Evolutionary conservation across 2,329 filamentous ascomycete genomes (phyloP).

Genomic region (Didymella arachidicola): DNA sequence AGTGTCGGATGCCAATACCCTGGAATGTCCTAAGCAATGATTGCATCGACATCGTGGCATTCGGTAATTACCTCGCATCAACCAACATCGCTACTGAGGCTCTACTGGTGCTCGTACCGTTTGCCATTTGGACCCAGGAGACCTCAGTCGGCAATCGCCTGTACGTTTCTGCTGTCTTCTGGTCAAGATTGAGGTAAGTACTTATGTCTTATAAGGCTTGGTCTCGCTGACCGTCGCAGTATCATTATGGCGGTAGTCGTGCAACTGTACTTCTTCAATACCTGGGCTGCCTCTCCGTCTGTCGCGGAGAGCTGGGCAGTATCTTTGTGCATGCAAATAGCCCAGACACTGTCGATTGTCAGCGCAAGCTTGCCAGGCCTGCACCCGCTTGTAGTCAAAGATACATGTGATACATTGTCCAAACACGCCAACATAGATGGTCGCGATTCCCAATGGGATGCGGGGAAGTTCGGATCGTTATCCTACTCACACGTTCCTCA

Average conservation of each 20-base stretch:
- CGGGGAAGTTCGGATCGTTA: conserved; percentile 1
- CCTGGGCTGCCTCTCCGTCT: conserved; percentile 15
- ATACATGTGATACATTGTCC: conserved; percentile 9
- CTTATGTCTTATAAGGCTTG: not conserved
- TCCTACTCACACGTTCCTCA: conserved; percentile 5
- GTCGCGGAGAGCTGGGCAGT: conserved; percentile 32
- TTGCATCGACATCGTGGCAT: conserved; percentile 33
- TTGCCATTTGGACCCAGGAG: conserved; percentile 40
- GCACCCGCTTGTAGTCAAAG: conserved; percentile 18
- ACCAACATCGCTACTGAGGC: conserved; percentile 40
- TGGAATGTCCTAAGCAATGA: conserved; percentile 28
- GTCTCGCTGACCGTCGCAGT: conserved; percentile 20
- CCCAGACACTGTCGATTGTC: conserved; percentile 42
- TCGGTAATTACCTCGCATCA: conserved; percentile 41
- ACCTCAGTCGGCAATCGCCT: conserved; percentile 32
- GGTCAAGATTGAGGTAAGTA: conserved; percentile 36
- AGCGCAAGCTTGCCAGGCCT: conserved; percentile 40
- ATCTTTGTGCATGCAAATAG: conserved; percentile 36
- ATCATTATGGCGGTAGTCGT: conserved; percentile 33
- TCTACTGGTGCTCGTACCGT: conserved; percentile 37
- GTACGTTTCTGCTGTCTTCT: conserved; percentile 36
- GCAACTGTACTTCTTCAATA: conserved; percentile 38
- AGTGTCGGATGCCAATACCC: conserved; percentile 33
- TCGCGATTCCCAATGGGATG: not conserved
- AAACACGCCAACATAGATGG: not conserved